Evolutionary conservation across 2,329 filamentous ascomycete genomes (phyloP), one percentile per base, ranked within the genome.

Genomic region (Colletotrichum phormii): DNA sequence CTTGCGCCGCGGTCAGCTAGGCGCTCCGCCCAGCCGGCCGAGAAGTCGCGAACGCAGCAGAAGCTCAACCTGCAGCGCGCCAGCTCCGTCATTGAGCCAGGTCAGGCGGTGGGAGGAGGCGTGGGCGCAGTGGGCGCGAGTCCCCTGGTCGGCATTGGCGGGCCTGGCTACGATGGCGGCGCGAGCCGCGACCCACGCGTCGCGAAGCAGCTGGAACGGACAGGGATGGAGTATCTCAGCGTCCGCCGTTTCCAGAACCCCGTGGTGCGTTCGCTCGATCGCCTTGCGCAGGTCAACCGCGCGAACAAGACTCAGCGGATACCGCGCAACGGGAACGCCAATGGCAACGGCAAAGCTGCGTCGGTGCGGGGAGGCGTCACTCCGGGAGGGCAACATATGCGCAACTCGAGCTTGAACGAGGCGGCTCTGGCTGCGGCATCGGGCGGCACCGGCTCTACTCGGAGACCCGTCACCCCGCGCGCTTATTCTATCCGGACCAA

Each of bases 31-130:
- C 83, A 83, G 1, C 81, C 86, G 0, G 86, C 87, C 1, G 88
- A 90, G 72, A 87, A 89, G 75, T 93, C 91, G 66, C 88, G 93
- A 15, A 94, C 92, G 1, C 92, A 94, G 81, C 92, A 94, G 80
- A 95, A 95, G 77, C 85, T 95, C 15, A 92, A 94, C 82, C 86
- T 95, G 1, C 92, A 94, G 78, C 89, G 93, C 49, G 92, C 92
- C 35, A 93, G 91, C 78, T 94, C 92, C 4, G 90, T 89, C 75
- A 91, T 94, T 60, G 92, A 94, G 76, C 90, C 90, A 0, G 84
- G 88, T 35, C 89, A 91, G 82, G 73, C 84, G 78, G 63, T 77
- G 11, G 78, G 77, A 18, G 83, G 77, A 13, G 78, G 80, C 1
- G 80, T 78, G 26, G 84, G 85, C 5, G 82, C 83, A 1, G 81